Evolutionary conservation across 1,284 basidiomycete species (phyloP).

Genomic region (Fistulinella cinereoalba): DNA sequence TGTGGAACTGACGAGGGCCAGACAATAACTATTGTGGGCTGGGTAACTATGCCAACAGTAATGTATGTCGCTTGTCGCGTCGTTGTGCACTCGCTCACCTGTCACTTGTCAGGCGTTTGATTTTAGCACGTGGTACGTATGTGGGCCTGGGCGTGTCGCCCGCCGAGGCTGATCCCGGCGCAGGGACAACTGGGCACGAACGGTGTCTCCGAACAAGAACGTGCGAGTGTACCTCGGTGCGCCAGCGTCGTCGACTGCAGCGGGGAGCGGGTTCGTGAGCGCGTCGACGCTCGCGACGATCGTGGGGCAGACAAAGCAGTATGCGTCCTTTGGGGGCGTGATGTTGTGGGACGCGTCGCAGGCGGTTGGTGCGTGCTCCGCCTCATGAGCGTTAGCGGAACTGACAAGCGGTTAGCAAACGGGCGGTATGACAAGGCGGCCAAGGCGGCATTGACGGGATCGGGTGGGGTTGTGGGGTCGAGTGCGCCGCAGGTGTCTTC

Average conservation of each 20-base stretch:
- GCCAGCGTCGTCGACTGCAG: slow-evolving; percentile 49
- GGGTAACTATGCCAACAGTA: slow-evolving; percentile 40
- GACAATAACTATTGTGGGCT: slow-evolving; percentile 62
- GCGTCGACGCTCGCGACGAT: slow-evolving; percentile 45
- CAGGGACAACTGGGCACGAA: slow-evolving; percentile 68
- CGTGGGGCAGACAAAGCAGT: slow-evolving; percentile 45
- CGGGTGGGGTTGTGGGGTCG: slow-evolving; percentile 8
- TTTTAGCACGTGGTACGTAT: slow-evolving; percentile 46
- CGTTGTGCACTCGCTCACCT: background rate
- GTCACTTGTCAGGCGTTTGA: slow-evolving; percentile 43
- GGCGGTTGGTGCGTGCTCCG: slow-evolving; percentile 50
- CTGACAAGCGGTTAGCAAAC: slow-evolving; percentile 41
- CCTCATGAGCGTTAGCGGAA: background rate
- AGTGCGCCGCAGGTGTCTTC: background rate
- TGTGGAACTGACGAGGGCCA: too few relatives aligned
- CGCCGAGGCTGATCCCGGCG: too few relatives aligned
- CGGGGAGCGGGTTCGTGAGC: slow-evolving; percentile 50
- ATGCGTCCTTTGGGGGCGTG: slow-evolving; percentile 64
- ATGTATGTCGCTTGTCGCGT: slow-evolving; percentile 32
- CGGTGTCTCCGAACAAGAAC: slow-evolving; percentile 51
- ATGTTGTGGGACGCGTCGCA: slow-evolving; percentile 70
- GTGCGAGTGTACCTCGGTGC: slow-evolving; percentile 66
- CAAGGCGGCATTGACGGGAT: slow-evolving; percentile 47
- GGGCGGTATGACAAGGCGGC: slow-evolving; percentile 48
- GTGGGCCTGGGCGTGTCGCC: background rate